phyloP scores from a whole-genome alignment of 441 rosid species.

The Pelargonium cotyledonis region DNA sequence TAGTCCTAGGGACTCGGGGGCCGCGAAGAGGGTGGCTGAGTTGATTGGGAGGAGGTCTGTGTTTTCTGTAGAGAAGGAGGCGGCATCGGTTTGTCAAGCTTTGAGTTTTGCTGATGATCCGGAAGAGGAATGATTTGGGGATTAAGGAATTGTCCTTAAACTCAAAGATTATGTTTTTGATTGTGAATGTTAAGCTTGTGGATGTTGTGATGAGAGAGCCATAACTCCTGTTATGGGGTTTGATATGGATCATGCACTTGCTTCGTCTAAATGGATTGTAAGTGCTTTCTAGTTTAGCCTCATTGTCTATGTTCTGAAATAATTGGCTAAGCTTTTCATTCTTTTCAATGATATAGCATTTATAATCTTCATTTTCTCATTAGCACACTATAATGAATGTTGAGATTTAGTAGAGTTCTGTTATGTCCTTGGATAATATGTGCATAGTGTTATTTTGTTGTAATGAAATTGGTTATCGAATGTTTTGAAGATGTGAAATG shows the following conservation, averaged over 20 bases:
- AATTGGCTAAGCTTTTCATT: neutral
- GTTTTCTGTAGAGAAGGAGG: slow-evolving; percentile 37
- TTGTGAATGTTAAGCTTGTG: slow-evolving; percentile 2
- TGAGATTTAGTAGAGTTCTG: too few species aligned
- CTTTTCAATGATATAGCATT: neutral
- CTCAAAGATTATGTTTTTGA: neutral
- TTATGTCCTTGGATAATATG: too few species aligned
- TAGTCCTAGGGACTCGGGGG: slow-evolving; percentile 88
- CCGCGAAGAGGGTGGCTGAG: slow-evolving; percentile 77
- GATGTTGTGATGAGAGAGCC: slow-evolving; percentile 16
- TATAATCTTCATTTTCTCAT: too few species aligned
- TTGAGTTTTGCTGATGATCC: slow-evolving; percentile 40
- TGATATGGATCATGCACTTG: neutral
- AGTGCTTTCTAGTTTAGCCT: neutral
- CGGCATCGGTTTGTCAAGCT: slow-evolving; percentile 42
- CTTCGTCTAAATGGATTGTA: neutral
- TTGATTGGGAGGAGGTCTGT: slow-evolving; percentile 52
- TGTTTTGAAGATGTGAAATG: too few species aligned
- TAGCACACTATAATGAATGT: too few species aligned
- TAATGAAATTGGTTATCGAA: too few species aligned
- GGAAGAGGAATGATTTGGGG: slow-evolving; percentile 14
- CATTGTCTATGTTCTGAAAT: neutral
- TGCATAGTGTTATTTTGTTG: too few species aligned
- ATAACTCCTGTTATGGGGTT: slow-evolving; percentile 40
- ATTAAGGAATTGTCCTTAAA: neutral